Conservation (phyloP, 805 yeast genomes). For the Wickerhamiella nectarea region DNA sequence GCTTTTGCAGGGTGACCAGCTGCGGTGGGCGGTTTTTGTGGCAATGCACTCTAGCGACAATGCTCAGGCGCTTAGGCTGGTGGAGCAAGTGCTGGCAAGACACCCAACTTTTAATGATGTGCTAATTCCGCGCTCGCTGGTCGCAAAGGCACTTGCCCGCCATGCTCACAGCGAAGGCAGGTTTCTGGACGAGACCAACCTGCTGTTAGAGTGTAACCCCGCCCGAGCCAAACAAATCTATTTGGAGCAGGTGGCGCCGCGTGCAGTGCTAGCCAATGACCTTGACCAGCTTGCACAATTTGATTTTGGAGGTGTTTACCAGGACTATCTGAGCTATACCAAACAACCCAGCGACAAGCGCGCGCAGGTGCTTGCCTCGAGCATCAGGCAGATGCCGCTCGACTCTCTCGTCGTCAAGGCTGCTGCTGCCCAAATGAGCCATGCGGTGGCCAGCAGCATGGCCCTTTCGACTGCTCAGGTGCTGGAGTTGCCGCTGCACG, state of each 20-base stretch:
- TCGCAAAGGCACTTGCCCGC: conserved; percentile 47
- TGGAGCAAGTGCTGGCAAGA: conserved; percentile 8
- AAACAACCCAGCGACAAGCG: conserved; percentile 1
- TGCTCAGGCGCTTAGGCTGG: conserved; percentile 23
- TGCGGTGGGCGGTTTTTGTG: conserved; percentile 51
- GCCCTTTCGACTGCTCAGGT: conserved; percentile 7
- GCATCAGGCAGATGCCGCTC: conserved; percentile 1
- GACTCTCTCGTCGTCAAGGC: conserved; percentile 15
- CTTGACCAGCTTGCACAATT: conserved; percentile 16
- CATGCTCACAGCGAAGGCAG: conserved; percentile 37
- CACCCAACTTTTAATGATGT: conserved; percentile 20
- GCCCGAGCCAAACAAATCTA: conserved; percentile 51
- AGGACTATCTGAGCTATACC: conserved; percentile 19
- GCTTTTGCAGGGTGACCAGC: conserved; percentile 33
- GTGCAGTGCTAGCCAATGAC: conserved; percentile 41
- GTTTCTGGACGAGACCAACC: conserved; percentile 44
- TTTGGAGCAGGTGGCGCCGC: conserved; percentile 55
- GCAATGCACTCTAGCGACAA: conserved; percentile 44
- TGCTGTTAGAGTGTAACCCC: conserved; percentile 49
- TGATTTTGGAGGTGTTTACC: conserved; percentile 29
- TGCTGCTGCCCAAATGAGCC: conserved; percentile 22
- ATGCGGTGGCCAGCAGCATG: conserved; percentile 17
- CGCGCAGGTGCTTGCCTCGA: conserved; percentile 1
- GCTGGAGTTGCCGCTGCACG: conserved; percentile 13
- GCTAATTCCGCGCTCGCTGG: conserved; percentile 29